Conservation (phyloP, 2,329 filamentous ascomycete genomes). For the Penicillium vulpinum region DNA sequence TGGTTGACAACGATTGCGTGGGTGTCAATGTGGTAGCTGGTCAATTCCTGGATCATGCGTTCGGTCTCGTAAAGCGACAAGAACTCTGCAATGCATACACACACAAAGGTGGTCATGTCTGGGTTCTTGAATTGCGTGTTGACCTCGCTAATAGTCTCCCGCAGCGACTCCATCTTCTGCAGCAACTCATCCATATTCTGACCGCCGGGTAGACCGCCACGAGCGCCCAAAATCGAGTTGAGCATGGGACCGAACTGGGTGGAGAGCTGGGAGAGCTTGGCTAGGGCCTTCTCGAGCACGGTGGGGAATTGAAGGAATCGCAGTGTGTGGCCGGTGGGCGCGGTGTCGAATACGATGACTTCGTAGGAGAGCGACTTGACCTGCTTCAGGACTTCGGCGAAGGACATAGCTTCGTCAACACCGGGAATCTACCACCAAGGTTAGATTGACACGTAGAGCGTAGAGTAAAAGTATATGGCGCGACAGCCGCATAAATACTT, state of each 20-base stretch:
- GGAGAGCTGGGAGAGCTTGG: constrained; percentile 91
- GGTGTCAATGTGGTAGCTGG: constrained; percentile 90
- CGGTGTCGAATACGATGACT: constrained; percentile 98
- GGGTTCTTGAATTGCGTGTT: constrained; percentile 98
- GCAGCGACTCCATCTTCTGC: constrained; percentile 88
- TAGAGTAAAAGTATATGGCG: no score
- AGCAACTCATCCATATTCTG: constrained; percentile 90
- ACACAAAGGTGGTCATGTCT: constrained; percentile 93
- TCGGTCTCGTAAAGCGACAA: constrained; percentile 96
- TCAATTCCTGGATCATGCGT: constrained; percentile 98
- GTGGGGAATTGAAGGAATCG: constrained; percentile 98
- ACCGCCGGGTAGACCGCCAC: constrained; percentile 80
- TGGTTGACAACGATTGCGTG: constrained; percentile 98
- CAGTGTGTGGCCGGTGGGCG: constrained; percentile 94
- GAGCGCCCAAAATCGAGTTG: constrained; percentile 82
- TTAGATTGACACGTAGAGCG: constrained; percentile 12
- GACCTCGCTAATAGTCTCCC: constrained; percentile 90
- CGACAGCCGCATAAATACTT: constrained; percentile 15
- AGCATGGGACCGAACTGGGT: constrained; percentile 94
- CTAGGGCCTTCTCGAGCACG: constrained; percentile 96
- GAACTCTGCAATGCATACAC: constrained; percentile 98
- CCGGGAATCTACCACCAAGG: constrained; percentile 72
- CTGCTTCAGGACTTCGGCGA: constrained; percentile 98
- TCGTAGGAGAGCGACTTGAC: constrained; percentile 99
- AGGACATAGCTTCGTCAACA: constrained; percentile 99